phyloP scores from a whole-genome alignment of 116 monocot species.

The Zostera marina region DNA sequence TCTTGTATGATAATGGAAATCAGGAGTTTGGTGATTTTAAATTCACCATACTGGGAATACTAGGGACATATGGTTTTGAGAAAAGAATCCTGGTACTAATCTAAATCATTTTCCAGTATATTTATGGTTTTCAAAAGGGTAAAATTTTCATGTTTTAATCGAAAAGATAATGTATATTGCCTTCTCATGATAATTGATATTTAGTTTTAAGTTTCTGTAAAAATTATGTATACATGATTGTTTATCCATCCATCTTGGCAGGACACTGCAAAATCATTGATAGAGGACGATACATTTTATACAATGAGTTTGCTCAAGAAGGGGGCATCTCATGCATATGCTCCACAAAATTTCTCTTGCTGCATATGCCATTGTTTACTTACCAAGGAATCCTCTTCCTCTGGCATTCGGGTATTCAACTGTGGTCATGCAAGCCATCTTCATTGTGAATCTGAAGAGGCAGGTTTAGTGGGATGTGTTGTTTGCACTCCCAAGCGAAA shows the following conservation, averaged over 20 bases:
- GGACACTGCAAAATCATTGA: slow-evolving; percentile 86
- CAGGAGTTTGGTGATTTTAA: slow-evolving; percentile 98
- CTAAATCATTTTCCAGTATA: not conserved
- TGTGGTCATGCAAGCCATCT: slow-evolving; percentile 94
- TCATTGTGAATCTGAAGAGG: slow-evolving; percentile 62
- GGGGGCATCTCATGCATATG: slow-evolving; percentile 74
- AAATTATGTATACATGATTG: not conserved
- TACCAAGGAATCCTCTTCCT: slow-evolving; percentile 37
- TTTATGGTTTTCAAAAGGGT: too few species aligned
- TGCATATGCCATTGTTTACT: slow-evolving; percentile 69
- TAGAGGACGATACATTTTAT: slow-evolving; percentile 91
- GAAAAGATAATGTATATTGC: too few species aligned
- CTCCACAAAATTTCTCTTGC: slow-evolving; percentile 46
- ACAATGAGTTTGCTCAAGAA: slow-evolving; percentile 78
- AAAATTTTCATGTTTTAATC: too few species aligned
- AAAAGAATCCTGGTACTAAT: slow-evolving; percentile 66
- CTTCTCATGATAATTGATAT: too few species aligned
- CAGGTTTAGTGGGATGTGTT: slow-evolving; percentile 29
- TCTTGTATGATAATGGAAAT: slow-evolving; percentile 70
- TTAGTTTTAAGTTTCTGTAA: not conserved
- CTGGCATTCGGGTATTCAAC: slow-evolving; percentile 51
- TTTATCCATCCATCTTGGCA: slow-evolving; percentile 10
- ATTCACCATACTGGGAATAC: slow-evolving; percentile 61
- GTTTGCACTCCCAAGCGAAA: slow-evolving; percentile 56
- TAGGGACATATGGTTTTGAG: slow-evolving; percentile 82